These are phyloP conservation scores for Botrytis porri DNA, from an alignment of 2,329 filamentous ascomycete genomes.

Conservation along the genomic window DNA sequence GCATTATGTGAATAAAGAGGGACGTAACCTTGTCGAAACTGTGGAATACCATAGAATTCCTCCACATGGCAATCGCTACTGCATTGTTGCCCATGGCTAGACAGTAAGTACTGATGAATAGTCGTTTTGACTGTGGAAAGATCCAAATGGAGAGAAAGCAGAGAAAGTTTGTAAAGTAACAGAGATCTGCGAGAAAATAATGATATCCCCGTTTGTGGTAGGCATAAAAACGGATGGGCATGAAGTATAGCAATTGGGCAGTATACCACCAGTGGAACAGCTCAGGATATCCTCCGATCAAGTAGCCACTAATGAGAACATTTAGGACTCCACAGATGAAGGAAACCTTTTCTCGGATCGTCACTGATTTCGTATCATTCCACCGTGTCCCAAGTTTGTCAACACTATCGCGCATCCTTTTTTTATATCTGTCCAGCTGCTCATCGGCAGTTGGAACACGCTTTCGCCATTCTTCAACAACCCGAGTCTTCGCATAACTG, in stretches of 20 bases:
- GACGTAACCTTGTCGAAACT: conserved; percentile 96
- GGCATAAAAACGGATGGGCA: conserved; percentile 90
- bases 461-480: conserved; percentile 89
- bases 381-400: conserved; percentile 81
- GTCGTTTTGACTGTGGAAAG: conserved; percentile 83
- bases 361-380: conserved; percentile 88
- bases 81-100: conserved; percentile 95
- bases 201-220: conserved; percentile 92
- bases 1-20: conserved; percentile 99
- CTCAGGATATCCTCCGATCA: conserved; percentile 81
- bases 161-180: conserved; percentile 96
- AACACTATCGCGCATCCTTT: conserved; percentile 83
- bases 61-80: conserved; percentile 97
- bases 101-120: conserved; percentile 91
- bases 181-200: conserved; percentile 95
- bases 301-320: conserved; percentile 92
- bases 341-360: conserved; percentile 85
- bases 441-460: conserved; percentile 85
- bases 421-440: conserved; percentile 85
- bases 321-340: conserved; percentile 97
- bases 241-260: conserved; percentile 83
- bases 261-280: conserved; percentile 95
- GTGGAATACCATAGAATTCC: conserved; percentile 97
- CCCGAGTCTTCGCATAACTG: conserved; percentile 76
- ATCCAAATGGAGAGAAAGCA: conserved; percentile 80